These are phyloP conservation scores for Raffaelea ambrosiae DNA, from an alignment of 2,329 filamentous ascomycete genomes.

Conservation along the genomic window DNA sequence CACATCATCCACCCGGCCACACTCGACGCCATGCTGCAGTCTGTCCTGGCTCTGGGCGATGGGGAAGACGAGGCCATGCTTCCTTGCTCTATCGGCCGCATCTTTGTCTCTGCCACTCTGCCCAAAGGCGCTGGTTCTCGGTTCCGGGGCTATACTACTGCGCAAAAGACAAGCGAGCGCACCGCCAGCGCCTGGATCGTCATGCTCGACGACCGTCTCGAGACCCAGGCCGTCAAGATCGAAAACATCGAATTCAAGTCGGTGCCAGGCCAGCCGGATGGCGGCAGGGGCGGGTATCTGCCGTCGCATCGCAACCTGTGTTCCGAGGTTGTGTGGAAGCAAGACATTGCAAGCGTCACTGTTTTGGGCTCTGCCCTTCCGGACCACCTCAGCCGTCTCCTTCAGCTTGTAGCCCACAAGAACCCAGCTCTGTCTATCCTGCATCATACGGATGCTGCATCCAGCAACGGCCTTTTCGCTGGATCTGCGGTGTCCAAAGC, in stretches of 20 bases:
- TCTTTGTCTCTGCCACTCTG: constrained; percentile 35
- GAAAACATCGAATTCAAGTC: constrained; percentile 35
- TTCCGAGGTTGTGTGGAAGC: constrained; percentile 38
- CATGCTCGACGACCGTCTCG: constrained; percentile 28
- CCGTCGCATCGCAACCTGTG: constrained; percentile 41
- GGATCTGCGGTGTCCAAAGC: too few relatives aligned
- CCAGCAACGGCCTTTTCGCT: not conserved
- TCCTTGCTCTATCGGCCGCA: constrained; percentile 33
- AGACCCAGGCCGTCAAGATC: constrained; percentile 29
- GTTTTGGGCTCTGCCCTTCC: constrained; percentile 1
- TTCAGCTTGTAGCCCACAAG: constrained; percentile 29
- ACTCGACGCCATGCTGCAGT: constrained; percentile 48
- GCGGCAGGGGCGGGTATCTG: constrained; percentile 28
- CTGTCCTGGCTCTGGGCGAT: constrained; percentile 35
- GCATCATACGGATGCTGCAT: constrained; percentile 16
- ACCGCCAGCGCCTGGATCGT: constrained; percentile 33
- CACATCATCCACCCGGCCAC: constrained; percentile 51
- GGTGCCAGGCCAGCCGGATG: constrained; percentile 20
- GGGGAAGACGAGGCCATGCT: constrained; percentile 33
- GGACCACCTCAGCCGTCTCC: constrained; percentile 16
- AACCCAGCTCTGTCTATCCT: constrained; percentile 28
- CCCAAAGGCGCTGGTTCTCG: constrained; percentile 21
- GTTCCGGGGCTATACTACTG: constrained; percentile 34
- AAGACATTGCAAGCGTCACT: constrained; percentile 22
- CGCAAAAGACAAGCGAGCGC: constrained; percentile 22